A percentile compares a stretch with the other conserved stretches of the same genome.
Conservation (phyloP, 2,329 filamentous ascomycete genomes). For the Biscogniauxia marginata region DNA sequence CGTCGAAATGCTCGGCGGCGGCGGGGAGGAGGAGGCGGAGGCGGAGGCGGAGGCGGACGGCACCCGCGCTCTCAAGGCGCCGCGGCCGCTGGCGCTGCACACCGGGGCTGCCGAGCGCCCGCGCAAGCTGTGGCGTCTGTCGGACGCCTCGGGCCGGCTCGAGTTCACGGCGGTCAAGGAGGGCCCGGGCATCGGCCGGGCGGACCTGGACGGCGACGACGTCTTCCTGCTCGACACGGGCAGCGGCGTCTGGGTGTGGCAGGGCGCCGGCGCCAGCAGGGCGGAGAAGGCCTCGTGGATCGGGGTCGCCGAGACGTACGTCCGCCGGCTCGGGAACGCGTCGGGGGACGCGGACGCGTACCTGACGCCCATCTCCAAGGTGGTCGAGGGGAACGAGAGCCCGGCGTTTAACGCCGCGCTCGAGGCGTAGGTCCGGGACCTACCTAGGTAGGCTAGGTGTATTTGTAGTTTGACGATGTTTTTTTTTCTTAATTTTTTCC, state of each 20-base stretch:
- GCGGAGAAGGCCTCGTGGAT: conserved; percentile 62
- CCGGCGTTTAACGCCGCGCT: conserved; percentile 50
- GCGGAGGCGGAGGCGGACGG: conserved; percentile 36
- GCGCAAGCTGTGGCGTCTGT: conserved; percentile 59
- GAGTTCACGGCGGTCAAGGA: conserved; percentile 60
- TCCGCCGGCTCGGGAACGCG: conserved; percentile 40
- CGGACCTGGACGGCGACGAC: conserved; percentile 57
- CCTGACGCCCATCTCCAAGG: conserved; percentile 55
- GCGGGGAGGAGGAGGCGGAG: conserved; percentile 48
- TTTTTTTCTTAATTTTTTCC: conserved; percentile 1
- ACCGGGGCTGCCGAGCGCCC: conserved; percentile 23
- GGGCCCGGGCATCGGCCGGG: conserved; percentile 41
- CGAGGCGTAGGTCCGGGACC: conserved; percentile 21
- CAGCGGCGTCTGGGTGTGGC: conserved; percentile 63
- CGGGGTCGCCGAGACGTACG: conserved; percentile 55
- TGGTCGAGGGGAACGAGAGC: conserved; percentile 56
- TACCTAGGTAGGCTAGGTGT: no score
- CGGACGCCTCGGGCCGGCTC: conserved; percentile 57
- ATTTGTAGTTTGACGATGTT: no score
- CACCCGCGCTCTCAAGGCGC: conserved; percentile 14
- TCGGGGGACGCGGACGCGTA: conserved; percentile 35
- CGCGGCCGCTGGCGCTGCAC: conserved; percentile 22
- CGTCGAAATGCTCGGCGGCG: conserved; percentile 56
- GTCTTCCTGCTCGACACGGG: conserved; percentile 63
- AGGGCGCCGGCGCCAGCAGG: conserved; percentile 56